These are phyloP conservation scores for Elymus sibiricus DNA, from an alignment of 176 grass and related monocot species.

Conservation along the genomic window DNA sequence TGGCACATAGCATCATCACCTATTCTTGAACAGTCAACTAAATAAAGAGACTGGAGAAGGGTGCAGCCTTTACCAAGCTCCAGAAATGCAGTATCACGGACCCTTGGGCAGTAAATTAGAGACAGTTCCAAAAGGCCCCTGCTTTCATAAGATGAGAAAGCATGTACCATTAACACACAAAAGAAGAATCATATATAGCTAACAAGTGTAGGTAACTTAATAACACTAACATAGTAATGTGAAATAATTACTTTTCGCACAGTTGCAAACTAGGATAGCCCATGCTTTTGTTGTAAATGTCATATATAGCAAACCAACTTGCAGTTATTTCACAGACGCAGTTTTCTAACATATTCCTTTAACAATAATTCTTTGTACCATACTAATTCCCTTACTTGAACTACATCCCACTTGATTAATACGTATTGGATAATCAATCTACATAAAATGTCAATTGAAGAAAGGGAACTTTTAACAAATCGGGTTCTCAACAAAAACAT, in stretches of 20 bases:
- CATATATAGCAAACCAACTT: not conserved
- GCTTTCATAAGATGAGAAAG: slow-evolving; percentile 31
- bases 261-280: not conserved
- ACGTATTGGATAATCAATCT: not conserved
- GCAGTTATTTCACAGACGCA: not conserved
- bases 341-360: not conserved
- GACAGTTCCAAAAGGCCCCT: slow-evolving; percentile 77
- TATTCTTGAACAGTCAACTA: slow-evolving; percentile 72
- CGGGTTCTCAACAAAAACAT: slow-evolving; percentile 36
- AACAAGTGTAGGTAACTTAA: not conserved
- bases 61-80: slow-evolving; percentile 88
- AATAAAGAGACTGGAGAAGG: slow-evolving; percentile 61
- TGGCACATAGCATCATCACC: slow-evolving; percentile 79
- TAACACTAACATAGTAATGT: not conserved
- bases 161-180: slow-evolving; percentile 1
- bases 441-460: not conserved
- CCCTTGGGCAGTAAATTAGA: slow-evolving; percentile 79
- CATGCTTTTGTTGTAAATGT: not conserved
- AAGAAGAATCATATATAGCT: not conserved
- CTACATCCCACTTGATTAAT: not conserved
- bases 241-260: not conserved
- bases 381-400: slow-evolving; percentile 17
- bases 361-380: not conserved
- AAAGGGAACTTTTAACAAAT: slow-evolving; percentile 17
- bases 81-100: slow-evolving; percentile 72